phyloP scores from a whole-genome alignment of 306 rosid species.

The Albizia julibrissin region DNA sequence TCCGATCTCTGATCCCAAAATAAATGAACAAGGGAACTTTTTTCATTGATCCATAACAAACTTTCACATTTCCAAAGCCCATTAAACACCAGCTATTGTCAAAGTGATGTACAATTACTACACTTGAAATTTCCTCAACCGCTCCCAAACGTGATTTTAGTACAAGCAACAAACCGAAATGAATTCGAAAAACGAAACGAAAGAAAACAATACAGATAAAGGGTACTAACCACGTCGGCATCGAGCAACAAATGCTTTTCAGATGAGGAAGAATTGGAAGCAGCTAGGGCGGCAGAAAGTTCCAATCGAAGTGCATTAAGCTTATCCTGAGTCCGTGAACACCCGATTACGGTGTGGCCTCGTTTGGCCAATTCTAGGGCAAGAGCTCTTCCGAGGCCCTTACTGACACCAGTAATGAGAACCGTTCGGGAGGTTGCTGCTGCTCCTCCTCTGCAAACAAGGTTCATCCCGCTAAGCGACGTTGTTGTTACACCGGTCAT shows the following conservation, averaged over 20 bases:
- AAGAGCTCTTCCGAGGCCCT: slow-evolving; percentile 74
- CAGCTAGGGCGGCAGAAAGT: slow-evolving; percentile 27
- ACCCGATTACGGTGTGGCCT: slow-evolving; percentile 77
- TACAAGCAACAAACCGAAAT: background rate
- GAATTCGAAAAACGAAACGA: background rate
- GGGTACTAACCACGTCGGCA: slow-evolving; percentile 55
- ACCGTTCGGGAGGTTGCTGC: slow-evolving; percentile 39
- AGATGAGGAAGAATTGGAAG: background rate
- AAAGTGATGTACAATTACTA: background rate
- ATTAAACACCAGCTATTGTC: background rate
- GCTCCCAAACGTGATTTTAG: background rate
- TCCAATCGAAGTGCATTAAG: slow-evolving; percentile 60
- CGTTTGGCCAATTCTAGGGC: slow-evolving; percentile 71
- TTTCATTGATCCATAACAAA: background rate
- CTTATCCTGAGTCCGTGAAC: slow-evolving; percentile 74
- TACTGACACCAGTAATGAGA: slow-evolving; percentile 79
- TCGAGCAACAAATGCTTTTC: slow-evolving; percentile 54
- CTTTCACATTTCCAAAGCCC: background rate
- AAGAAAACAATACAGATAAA: background rate
- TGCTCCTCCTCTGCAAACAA: slow-evolving; percentile 1
- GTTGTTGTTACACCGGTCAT: slow-evolving; percentile 3
- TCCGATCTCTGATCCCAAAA: slow-evolving; percentile 49
- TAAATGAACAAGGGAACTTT: background rate
- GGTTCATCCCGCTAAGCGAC: slow-evolving; percentile 3
- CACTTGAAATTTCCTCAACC: background rate